Evolutionary conservation across 768 basidiomycete species (phyloP).

Genomic region (Boletus vermiculosoides): DNA sequence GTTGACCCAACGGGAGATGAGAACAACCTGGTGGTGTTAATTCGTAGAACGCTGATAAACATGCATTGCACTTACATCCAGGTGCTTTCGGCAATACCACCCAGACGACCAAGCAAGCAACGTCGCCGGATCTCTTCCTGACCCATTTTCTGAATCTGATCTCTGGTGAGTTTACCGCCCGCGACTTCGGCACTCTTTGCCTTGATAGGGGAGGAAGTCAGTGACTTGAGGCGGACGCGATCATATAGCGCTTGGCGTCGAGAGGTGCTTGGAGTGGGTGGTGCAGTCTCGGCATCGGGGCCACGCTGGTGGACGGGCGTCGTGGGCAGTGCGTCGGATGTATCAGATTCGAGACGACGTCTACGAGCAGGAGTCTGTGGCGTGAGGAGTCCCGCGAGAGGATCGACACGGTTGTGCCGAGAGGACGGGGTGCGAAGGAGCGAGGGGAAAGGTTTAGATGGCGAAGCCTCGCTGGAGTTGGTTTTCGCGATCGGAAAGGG

Average conservation of each 20-base stretch:
- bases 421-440: constrained; percentile 70
- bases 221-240: constrained; percentile 70
- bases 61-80: constrained; percentile 63
- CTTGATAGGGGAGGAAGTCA: constrained; percentile 68
- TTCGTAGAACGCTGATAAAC: not conserved
- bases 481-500: constrained; percentile 50
- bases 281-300: constrained; percentile 50
- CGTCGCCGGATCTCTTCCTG: constrained; percentile 79
- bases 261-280: constrained; percentile 70
- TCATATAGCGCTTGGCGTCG: constrained; percentile 80
- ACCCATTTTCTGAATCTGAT: constrained; percentile 66
- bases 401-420: constrained; percentile 36
- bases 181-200: constrained; percentile 37
- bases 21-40: constrained; percentile 51
- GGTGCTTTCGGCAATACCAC: constrained; percentile 80
- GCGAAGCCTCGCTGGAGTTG: constrained; percentile 37
- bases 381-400: constrained; percentile 38
- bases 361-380: constrained; percentile 41
- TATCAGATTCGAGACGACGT: constrained; percentile 47
- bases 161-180: constrained; percentile 54
- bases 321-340: constrained; percentile 45
- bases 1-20: constrained; percentile 56
- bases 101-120: constrained; percentile 73
- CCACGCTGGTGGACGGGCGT: constrained; percentile 70
- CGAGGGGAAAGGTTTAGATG: constrained; percentile 45